Base-by-base conservation (phyloP, 805 yeast genomes). In the Wickerhamomyces pijperi region DNA sequence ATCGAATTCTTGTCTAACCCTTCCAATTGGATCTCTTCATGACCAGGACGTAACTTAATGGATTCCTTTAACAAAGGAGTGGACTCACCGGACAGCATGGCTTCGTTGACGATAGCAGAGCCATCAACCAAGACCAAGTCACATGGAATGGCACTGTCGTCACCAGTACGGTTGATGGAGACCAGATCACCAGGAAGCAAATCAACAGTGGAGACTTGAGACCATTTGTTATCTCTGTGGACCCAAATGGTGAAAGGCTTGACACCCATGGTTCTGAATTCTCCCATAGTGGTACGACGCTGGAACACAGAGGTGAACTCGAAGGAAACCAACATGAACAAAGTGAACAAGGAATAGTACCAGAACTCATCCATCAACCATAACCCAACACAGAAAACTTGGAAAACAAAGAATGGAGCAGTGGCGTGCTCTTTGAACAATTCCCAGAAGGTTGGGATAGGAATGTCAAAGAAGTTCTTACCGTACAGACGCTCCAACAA, bases 41-140 rank as follows among this genome's bases (percentile, higher is more conserved):
- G 61, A 25, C 67, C 63, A 20, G 94, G 94, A 63, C 98, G 83
- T 49, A 84, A 73, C 47, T 76, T 77, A 47, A 88, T 75, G 2
- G 95, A 83, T 62, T 92, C 98, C 56, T 92, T 92, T 56, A 92
- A 75, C 50, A 92, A 68, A 6, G 98, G 98, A 34, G 98, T 92
- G 5, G 97, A 87, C 65, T 92, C 98, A 59, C 98, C 98, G 5
- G 96, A 85, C 41, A 92, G 77, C 98, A 92, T 92, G 19, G 98
- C 98, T 69, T 92, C 98, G 57, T 92, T 92, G 35, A 92, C 94
- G 55, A 92, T 92, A 48, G 94, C 92, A 16, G 95, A 72, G 38
- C 98, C 98, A 51, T 81, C 88, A 38, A 85, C 60, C 35, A 92
- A 68, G 29, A 92, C 61, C 62, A 92, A 63, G 61, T 92, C 98